Evolutionary conservation across 2,329 filamentous ascomycete species (phyloP).

Genomic region (Hypoxylon sp.): DNA sequence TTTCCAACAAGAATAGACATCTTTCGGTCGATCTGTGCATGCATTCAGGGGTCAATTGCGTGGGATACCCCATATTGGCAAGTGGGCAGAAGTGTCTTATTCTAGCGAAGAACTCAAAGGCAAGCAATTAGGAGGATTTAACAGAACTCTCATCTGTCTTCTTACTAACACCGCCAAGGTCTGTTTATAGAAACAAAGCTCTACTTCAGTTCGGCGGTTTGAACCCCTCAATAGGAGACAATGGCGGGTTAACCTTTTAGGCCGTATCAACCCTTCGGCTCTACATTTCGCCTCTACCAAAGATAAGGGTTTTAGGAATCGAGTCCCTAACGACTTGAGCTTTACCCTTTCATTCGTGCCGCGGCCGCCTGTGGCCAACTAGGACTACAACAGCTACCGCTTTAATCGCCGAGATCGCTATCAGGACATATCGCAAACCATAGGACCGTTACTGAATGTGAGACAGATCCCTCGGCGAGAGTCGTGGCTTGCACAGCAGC

Average conservation of each 20-base stretch:
- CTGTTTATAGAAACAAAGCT: constrained; percentile 15
- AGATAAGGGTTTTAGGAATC: constrained; percentile 14
- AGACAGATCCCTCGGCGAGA: constrained; percentile 24
- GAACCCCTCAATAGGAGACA: constrained; percentile 14
- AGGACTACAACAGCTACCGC: constrained; percentile 20
- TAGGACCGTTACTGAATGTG: constrained; percentile 14
- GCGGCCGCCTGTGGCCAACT: constrained; percentile 20
- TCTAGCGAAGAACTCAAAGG: constrained; percentile 17
- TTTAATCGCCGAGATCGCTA: constrained; percentile 16
- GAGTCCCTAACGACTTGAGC: neutral
- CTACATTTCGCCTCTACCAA: constrained; percentile 23
- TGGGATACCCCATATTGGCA: constrained; percentile 23
- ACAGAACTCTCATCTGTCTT: constrained; percentile 14
- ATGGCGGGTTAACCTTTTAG: constrained; percentile 21
- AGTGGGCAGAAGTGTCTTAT: constrained; percentile 18
- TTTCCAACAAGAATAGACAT: constrained; percentile 19
- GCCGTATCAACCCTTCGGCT: constrained; percentile 16
- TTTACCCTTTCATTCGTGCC: constrained; percentile 27
- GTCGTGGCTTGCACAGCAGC: constrained; percentile 23
- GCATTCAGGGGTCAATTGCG: constrained; percentile 29
- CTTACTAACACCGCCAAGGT: constrained; percentile 24
- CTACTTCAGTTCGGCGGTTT: constrained; percentile 25
- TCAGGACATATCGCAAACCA: constrained; percentile 20
- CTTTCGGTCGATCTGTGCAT: constrained; percentile 35
- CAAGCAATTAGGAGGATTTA: constrained; percentile 21